Conservation (phyloP, 441 rosid genomes). For the Populus tomentosa region DNA sequence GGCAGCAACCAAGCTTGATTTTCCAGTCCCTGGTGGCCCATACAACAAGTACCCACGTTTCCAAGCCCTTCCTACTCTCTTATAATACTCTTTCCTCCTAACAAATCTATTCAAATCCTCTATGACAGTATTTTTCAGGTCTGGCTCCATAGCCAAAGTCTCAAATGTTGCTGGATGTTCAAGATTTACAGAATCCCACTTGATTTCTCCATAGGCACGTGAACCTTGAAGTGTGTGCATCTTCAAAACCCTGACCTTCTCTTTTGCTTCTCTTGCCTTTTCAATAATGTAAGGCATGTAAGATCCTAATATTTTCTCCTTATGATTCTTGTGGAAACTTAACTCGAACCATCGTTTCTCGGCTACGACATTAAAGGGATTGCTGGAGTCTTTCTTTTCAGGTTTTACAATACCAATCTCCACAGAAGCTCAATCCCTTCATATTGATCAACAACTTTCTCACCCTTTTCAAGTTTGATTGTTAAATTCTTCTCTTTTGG, state of each 20-base stretch:
- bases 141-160: conserved; percentile 57
- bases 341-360: conserved; percentile 42
- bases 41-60: conserved; percentile 61
- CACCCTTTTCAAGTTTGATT: conserved; percentile 34
- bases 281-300: conserved; percentile 36
- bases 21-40: conserved; percentile 79
- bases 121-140: conserved; percentile 35
- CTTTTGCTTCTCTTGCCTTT: conserved; percentile 26
- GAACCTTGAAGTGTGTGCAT: conserved; percentile 32
- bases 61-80: conserved; percentile 67
- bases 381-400: background rate
- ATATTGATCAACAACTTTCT: conserved; percentile 34
- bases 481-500: conserved; percentile 37
- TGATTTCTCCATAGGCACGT: background rate
- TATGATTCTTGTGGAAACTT: conserved; percentile 42
- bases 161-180: conserved; percentile 67
- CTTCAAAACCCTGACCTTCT: conserved; percentile 35
- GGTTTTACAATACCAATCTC: conserved; percentile 23
- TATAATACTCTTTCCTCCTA: conserved; percentile 51
- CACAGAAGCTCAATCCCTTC: conserved; percentile 40
- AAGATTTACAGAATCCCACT: conserved; percentile 49
- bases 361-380: background rate
- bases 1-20: conserved; percentile 73
- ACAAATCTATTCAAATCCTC: conserved; percentile 54
- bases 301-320: conserved; percentile 35